phyloP scores from a whole-genome alignment of 805 yeast genomes.

The Brettanomyces bruxellensis region DNA sequence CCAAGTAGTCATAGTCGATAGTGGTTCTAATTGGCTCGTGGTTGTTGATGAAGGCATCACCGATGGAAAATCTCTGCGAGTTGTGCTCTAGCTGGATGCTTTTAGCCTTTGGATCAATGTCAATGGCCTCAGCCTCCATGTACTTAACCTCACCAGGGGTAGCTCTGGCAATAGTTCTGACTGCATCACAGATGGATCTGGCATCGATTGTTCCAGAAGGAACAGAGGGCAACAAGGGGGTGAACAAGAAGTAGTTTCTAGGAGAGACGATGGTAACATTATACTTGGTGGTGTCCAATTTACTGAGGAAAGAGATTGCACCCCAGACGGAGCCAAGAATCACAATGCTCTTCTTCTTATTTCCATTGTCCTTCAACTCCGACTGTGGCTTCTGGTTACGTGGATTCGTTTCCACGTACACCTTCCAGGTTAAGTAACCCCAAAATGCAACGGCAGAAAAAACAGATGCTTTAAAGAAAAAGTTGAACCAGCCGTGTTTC shows the following conservation, averaged over 20 bases:
- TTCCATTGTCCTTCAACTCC: conserved; percentile 36
- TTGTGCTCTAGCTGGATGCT: conserved; percentile 51
- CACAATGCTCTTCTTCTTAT: conserved; percentile 64
- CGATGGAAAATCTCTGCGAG: conserved; percentile 44
- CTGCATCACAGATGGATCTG: conserved; percentile 91
- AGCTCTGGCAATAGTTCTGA: conserved; percentile 73
- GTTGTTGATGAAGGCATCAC: conserved; percentile 42
- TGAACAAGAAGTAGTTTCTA: conserved; percentile 89
- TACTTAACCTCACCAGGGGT: conserved; percentile 69
- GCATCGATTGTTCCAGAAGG: conserved; percentile 89
- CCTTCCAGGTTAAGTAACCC: conserved; percentile 53
- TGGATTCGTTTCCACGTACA: conserved; percentile 57
- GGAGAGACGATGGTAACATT: conserved; percentile 89
- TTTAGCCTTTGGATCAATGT: conserved; percentile 66
- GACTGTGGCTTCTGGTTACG: conserved; percentile 51
- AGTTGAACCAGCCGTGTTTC: conserved; percentile 21
- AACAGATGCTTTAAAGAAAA: conserved; percentile 41
- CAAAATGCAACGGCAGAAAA: conserved; percentile 41
- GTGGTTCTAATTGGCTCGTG: conserved; percentile 36
- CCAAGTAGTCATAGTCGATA: conserved; percentile 69
- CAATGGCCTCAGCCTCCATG: conserved; percentile 85
- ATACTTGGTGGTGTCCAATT: conserved; percentile 77
- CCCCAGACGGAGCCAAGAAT: conserved; percentile 95
- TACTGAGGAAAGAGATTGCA: conserved; percentile 72
- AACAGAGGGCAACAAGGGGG: conserved; percentile 91